Conservation (phyloP, 495 filamentous ascomycete species). For the Parachaetomium inaequale region DNA sequence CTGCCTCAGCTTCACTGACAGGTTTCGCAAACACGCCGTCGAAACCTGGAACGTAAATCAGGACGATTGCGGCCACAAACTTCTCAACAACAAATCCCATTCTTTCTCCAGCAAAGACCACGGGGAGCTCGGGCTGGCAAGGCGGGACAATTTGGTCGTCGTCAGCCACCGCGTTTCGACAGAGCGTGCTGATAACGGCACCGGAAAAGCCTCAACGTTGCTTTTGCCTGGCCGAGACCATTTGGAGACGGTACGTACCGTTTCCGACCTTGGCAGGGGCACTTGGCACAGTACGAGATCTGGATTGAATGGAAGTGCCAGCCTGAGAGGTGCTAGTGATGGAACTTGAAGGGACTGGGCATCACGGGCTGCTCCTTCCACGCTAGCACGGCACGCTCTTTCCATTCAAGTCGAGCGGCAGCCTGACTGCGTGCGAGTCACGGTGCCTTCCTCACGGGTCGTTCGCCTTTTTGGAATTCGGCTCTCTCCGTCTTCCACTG, state of each 20-base stretch:
- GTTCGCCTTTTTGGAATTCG: background rate
- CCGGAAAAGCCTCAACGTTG: slow-evolving; percentile 7
- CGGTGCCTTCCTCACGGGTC: background rate
- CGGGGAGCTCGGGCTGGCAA: background rate
- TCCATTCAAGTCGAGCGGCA: background rate
- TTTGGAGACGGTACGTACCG: background rate
- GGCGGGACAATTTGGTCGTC: background rate
- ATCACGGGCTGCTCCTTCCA: background rate
- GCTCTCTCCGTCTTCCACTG: background rate
- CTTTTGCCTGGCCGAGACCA: slow-evolving; percentile 10
- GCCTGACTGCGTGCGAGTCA: background rate
- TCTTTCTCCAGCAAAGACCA: background rate
- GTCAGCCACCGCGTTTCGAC: slow-evolving; percentile 19
- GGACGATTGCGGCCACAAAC: background rate
- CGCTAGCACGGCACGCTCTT: background rate
- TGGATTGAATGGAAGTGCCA: no score
- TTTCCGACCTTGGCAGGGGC: background rate
- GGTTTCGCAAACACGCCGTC: no score
- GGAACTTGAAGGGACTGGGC: background rate
- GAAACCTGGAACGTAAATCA: background rate
- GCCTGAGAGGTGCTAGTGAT: no score
- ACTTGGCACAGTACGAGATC: slow-evolving; percentile 3
- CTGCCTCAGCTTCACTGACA: background rate
- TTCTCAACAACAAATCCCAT: background rate
- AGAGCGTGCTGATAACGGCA: slow-evolving; percentile 10